Conservation (phyloP, 352 stramenopile species). For the Phytopythium helicoides region DNA sequence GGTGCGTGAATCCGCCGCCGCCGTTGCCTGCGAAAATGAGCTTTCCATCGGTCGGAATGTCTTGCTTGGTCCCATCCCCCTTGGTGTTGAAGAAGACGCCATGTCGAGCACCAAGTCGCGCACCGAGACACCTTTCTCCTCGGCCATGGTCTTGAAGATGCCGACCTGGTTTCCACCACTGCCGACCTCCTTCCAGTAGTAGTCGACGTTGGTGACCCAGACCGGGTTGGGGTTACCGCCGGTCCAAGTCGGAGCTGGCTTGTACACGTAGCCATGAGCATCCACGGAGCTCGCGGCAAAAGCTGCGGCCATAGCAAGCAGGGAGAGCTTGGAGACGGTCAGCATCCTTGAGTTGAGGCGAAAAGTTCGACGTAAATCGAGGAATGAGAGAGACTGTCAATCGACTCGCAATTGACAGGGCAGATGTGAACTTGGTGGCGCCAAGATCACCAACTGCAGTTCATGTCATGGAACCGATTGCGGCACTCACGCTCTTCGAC, state of each 20-base stretch:
- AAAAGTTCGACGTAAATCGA: neutral
- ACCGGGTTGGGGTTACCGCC: neutral
- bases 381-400: neutral
- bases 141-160: constrained; percentile 23
- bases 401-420: too few species aligned
- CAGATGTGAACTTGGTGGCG: too few species aligned
- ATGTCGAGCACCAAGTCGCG: constrained; percentile 32
- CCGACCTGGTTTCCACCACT: constrained; percentile 22
- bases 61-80: constrained; percentile 21
- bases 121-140: constrained; percentile 25
- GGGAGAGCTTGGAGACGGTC: neutral
- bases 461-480: too few species aligned
- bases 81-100: constrained; percentile 27
- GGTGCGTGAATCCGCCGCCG: constrained; percentile 28
- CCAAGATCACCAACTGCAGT: too few species aligned
- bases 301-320: neutral
- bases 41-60: constrained; percentile 25
- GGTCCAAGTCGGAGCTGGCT: constrained; percentile 4
- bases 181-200: constrained; percentile 28
- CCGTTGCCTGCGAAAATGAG: constrained; percentile 23
- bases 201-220: constrained; percentile 3
- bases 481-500: neutral
- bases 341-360: neutral
- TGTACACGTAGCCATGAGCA: constrained; percentile 9
- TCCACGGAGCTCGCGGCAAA: neutral